Evolutionary conservation across 805 yeast genomes (phyloP), one percentile per base, ranked within the genome.

Genomic region (Scheffersomyces coipomensis): DNA sequence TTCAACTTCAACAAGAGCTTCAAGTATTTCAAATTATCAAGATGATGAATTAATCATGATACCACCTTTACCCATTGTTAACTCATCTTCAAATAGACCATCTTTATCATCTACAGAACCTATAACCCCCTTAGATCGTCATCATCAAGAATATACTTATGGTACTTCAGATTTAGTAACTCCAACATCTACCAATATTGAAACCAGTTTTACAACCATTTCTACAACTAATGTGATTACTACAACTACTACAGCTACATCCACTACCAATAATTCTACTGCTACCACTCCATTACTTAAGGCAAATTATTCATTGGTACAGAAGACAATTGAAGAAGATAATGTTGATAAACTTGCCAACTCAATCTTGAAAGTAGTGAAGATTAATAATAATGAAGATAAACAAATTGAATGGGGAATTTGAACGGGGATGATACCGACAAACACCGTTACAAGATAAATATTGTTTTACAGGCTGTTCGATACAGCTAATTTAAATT

Each of bases 291-390:
- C 23, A 21, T 21, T 21, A 21, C 6, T 21, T 7, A 21, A 21
- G 9, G 9, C 23, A 7, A 21, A 21, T 21, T 21, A 21, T 21
- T 21, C 23, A 6, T 21, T 21, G 23, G 9, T 21, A 9, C 9
- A 7, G 6, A 6, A 21, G 23, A 9, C 9, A 21, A 5, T 17
- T 19, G 39, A 33, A 13, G 47, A 44, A 17, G 51, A 48, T 34
- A 38, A 35, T 12, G 43, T 52, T 6, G 56, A 52, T 32, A 40
- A 37, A 11, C 40, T 52, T 19, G 56, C 56, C 19, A 44, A 35
- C 18, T 46, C 47, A 19, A 53, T 53, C 25, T 35, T 52, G 13
- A 39, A 37, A 23, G 53, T 51, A 15, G 46, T 50, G 3, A 42
- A 26, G 12, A 29, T 33, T 16, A 40, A 34, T 31, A 32, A 24